A percentile compares a stretch with the other conserved stretches of the same genome.
Conservation (phyloP, 148 eudicot genomes). For the Diospyros lotus region DNA sequence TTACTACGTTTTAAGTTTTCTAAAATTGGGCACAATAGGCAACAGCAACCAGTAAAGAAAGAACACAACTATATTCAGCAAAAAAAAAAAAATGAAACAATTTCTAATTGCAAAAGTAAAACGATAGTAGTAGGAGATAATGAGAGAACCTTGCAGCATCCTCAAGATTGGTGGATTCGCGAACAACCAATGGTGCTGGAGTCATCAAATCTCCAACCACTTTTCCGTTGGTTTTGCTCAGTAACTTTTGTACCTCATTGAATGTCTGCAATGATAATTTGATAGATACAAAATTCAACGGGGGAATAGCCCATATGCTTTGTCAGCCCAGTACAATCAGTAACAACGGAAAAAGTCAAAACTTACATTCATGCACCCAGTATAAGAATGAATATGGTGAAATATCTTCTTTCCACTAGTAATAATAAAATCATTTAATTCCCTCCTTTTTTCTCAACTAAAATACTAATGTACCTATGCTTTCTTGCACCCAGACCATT, state of each 20-base stretch:
- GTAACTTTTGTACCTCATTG: constrained; percentile 77
- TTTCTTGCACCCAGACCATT: no score
- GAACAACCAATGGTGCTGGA: constrained; percentile 71
- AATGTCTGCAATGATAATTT: constrained; percentile 51
- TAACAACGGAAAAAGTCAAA: no score
- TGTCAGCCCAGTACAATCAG: background rate
- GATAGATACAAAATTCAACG: background rate
- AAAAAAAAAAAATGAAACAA: background rate
- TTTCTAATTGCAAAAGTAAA: background rate
- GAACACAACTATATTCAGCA: background rate
- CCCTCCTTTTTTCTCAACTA: no score
- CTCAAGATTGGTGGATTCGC: constrained; percentile 82
- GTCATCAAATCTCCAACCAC: constrained; percentile 92
- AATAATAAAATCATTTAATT: no score
- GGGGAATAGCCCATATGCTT: background rate
- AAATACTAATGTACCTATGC: no score
- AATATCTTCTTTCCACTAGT: no score
- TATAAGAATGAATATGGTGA: no score
- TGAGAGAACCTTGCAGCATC: constrained; percentile 81
- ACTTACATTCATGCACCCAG: no score
- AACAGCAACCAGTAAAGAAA: background rate
- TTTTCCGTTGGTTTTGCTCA: constrained; percentile 77
- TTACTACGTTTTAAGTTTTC: no score
- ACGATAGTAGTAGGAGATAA: background rate
- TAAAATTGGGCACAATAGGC: background rate